Evolutionary conservation across 169 alveolate genomes (phyloP), one percentile per base, ranked within the genome.

Genomic region (Plasmodium sp.): DNA sequence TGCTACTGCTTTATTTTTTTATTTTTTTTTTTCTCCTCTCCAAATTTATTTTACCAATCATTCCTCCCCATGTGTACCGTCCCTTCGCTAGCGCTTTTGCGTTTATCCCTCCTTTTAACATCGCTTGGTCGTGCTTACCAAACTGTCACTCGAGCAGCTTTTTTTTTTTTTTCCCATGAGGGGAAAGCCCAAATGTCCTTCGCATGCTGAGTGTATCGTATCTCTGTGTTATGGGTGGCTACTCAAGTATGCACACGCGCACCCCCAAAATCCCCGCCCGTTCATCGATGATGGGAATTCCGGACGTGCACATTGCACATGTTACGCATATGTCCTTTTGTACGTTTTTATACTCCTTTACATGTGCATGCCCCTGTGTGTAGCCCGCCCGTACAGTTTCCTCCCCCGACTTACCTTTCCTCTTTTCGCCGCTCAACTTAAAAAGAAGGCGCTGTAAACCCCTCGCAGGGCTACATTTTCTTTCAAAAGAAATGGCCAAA

Each of bases 281-380:
- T 43, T 74, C 51, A 74, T 74, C 58, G 27, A 36, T 36, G 83
- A 12, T 74, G 16, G 54, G n/a, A 36, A 74, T 3, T 74, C 5
- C 83, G 51, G 33, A 27, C 33, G 51, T 74, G 83, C 83, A 74
- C 51, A 43, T 74, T 74, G 48, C 62, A 81, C 5, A 45, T 81
- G 18, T 18, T 77, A 34, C 54, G n/a, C 27, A 27, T 77, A 77
- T 77, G 84, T 77, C 31, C 51, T 14, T 31, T 39, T 34, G 58
- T 77, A 77, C 51, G 84, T 77, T 41, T 77, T 41, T 77, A 77
- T 34, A 34, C 84, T 10, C 22, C 62, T 51, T 51, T 51, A 34
- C 84, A 80, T 43, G 27, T 33, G 71, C 58, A 27, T 62, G 14
- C 18, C 48, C 74, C 22, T 43, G 62, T 34, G 18, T 43, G 34